Conservation (phyloP, 805 yeast genomes). For the Kurtzmaniella cleridarum region DNA sequence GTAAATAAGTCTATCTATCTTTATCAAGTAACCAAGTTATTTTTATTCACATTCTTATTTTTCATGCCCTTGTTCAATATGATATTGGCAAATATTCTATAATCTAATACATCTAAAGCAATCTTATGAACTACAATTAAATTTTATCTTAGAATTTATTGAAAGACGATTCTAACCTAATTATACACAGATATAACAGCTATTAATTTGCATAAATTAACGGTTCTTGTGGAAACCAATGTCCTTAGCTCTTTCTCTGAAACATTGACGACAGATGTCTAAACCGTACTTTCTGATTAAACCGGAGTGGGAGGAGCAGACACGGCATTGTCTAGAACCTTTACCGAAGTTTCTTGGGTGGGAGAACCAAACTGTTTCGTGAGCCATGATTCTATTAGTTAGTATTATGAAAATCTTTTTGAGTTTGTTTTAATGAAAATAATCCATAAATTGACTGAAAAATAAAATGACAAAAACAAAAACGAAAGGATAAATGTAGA, state of each 20-base stretch:
- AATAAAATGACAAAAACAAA: too few species aligned
- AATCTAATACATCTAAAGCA: too few species aligned
- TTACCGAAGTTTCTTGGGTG: slow-evolving; percentile 99
- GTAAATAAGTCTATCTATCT: too few species aligned
- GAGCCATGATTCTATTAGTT: slow-evolving; percentile 79
- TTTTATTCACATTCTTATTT: too few species aligned
- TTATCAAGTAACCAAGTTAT: too few species aligned
- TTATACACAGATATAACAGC: slow-evolving; percentile 12
- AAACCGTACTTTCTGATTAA: slow-evolving; percentile 99
- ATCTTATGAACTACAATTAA: neutral
- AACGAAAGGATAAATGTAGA: too few species aligned
- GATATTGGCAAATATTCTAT: too few species aligned
- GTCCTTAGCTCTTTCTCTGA: slow-evolving; percentile 99
- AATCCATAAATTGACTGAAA: too few species aligned
- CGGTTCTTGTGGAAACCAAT: slow-evolving; percentile 99
- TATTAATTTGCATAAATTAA: slow-evolving; percentile 41
- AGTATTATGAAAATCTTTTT: slow-evolving; percentile 23
- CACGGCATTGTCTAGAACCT: slow-evolving; percentile 99
- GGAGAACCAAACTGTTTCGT: slow-evolving; percentile 99
- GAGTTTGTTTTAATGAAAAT: too few species aligned
- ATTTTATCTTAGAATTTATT: slow-evolving; percentile 3
- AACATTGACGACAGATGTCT: slow-evolving; percentile 99
- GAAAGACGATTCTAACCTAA: slow-evolving; percentile 6
- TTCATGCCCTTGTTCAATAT: too few species aligned
- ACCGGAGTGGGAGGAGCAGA: slow-evolving; percentile 98